A percentile compares a stretch with the other conserved stretches of the same genome.
These are phyloP conservation scores for Leucaena leucocephala DNA, from an alignment of 306 rosid genomes.

Conservation along the genomic window DNA sequence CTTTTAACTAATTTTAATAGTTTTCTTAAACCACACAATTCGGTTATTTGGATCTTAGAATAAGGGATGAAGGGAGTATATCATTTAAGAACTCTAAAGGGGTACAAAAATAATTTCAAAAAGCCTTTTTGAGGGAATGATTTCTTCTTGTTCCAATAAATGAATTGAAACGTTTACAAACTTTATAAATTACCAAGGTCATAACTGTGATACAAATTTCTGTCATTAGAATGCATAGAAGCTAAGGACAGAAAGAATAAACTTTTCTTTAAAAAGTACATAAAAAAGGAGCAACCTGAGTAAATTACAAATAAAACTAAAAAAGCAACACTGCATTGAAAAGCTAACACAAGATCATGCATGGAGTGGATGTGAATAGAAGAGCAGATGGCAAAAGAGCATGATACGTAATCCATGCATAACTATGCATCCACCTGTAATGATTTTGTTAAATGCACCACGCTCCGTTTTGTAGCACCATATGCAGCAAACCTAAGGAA, in stretches of 20 bases:
- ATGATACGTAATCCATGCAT: constrained; percentile 17
- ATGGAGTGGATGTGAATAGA: constrained; percentile 20
- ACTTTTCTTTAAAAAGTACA: background rate
- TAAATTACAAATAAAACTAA: constrained; percentile 18
- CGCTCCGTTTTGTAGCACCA: constrained; percentile 98
- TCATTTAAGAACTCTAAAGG: background rate
- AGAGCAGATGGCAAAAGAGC: constrained; percentile 4
- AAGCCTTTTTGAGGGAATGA: background rate
- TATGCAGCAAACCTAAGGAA: constrained; percentile 90
- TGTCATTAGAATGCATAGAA: background rate
- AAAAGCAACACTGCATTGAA: background rate
- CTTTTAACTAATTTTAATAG: too few relatives aligned
- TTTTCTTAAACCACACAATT: too few relatives aligned
- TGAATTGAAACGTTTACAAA: constrained; percentile 1
- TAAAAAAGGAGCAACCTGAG: constrained; percentile 5
- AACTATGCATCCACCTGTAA: constrained; percentile 64
- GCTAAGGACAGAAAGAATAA: background rate
- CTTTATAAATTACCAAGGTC: constrained; percentile 8
- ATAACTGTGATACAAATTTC: constrained; percentile 1
- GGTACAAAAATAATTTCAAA: background rate
- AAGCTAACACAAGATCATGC: background rate
- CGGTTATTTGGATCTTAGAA: too few relatives aligned
- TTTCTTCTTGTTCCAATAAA: constrained; percentile 23
- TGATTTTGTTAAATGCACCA: constrained; percentile 92
- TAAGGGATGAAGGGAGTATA: background rate